Base-by-base conservation (phyloP, 108 stramenopile genomes). In the Cafeteria roenbergensis region DNA sequence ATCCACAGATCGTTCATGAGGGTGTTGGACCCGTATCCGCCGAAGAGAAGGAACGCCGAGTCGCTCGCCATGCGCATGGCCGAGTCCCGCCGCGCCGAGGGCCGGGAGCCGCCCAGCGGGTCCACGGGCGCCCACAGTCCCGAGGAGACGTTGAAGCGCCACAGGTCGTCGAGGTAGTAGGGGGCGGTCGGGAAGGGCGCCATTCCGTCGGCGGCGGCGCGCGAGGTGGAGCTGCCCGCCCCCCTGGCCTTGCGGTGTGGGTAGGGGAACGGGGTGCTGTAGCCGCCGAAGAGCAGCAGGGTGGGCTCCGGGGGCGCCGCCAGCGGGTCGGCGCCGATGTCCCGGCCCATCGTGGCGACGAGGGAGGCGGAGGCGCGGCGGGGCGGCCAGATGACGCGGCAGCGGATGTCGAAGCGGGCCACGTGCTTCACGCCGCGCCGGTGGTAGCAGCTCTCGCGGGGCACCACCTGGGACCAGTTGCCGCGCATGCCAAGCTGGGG, bases 1-100 rank as follows among this genome's bases (percentile, higher is more conserved):
- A 85, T 73, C 89, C 89, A 90, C 28, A 84, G 81, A 57, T 90
- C 89, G 34, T 85, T 78, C 74, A 77, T 85, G 66, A 80, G 78
- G 66, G 74, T 61, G 63, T 88, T 87, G 73, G 83, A 72, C 54
- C 71, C 60, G 70, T 71, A 90, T 0, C 89, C 87, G 12, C 86
- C 86, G 48, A 86, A 72, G 9, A 86, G 51, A 36, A 86, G 69
- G n/a, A 88, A 74, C 0, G 77, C 58, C 51, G 84, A 66, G 1
- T 63, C 73, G 29, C 72, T 37, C 33, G 67, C 36, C 24, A 79
- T n/a, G n/a, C n/a, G 42, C 48, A 79, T 51, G 20, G 36, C 36
- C 27, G 67, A 69, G 58, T 82, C 75, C 50, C 60, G 75, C 24
- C 82, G 77, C 26, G 77, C 52, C 22, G 59, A 68, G 14, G 82